Evolutionary conservation across 177 flowering plant genomes (phyloP), one percentile per base, ranked within the genome.

Genomic region (Telopea speciosissima): DNA sequence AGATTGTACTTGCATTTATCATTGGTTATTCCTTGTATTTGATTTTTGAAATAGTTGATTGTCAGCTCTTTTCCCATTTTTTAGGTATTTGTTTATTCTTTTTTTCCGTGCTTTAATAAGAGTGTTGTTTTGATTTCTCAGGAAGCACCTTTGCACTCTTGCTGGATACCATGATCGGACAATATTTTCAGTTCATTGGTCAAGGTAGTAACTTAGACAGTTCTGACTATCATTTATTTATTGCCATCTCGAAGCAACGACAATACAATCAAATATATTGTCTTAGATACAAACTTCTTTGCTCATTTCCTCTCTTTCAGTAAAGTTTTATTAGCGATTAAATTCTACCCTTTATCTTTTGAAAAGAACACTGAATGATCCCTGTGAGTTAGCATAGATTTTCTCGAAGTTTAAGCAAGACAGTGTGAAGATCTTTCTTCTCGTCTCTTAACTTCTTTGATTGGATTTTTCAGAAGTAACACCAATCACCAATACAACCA

Each of bases 121-220:
- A 21, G 8, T 76, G 36, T 49, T 63, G 19, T 49, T 63, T 24
- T 64, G 54, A 54, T 60, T 73, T 84, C 70, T 68, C 89, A 96
- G 98, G 98, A 85, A 66, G 69, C 99, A 93, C 78, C 70, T 87
- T 16, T 90, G 89, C 78, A 91, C 99, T 69, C 85, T 93, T 28
- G 78, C 96, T 12, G 99, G 99, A 49, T 87, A 85, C 78, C 99
- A 96, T 79, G 96, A 91, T 75, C 84, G 98, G 45, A 96, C 99
- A 54, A 85, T 96, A 68, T 91, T 93, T 79, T 93, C 99, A 70
- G 93, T 88, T 72, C 88, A 96, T 79, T 93, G 97, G 96, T 93
- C 97, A 75, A 93, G 97, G 99, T 96, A 83, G 52, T 44, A 45
- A 65, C 52, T 42, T 36, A 66, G 40, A 42, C 28, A 52, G 25